Percentiles rank a stretch among this genome's conserved stretches.
phyloP scores from a whole-genome alignment of 2,329 filamentous ascomycete genomes.

The Alternaria tenuissima region DNA sequence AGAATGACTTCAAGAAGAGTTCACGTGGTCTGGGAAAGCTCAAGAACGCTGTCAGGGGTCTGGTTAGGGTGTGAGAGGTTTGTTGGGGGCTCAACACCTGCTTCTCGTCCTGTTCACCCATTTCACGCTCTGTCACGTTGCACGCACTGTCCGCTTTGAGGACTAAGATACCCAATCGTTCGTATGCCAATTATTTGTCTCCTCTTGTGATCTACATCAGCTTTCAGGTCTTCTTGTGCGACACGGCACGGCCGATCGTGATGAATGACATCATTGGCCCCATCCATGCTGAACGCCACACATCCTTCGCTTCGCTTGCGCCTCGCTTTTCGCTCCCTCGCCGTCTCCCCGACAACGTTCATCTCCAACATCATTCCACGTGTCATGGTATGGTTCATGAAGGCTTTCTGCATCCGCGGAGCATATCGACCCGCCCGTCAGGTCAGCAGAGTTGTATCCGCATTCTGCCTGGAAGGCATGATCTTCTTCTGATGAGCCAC shows the following conservation, averaged over 20 bases:
- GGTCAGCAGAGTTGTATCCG: conserved; percentile 1
- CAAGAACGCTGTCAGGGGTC: conserved; percentile 23
- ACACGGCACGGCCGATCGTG: conserved; percentile 17
- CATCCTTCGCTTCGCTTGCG: conserved; percentile 13
- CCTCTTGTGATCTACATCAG: conserved; percentile 6
- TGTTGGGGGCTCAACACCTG: conserved; percentile 1
- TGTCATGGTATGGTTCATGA: conserved; percentile 1
- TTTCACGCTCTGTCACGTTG: conserved; percentile 4
- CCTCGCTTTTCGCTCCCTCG: conserved; percentile 8
- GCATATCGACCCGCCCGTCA: background rate
- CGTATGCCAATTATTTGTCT: conserved; percentile 3
- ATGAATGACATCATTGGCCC: conserved; percentile 28
- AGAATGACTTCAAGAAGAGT: conserved; percentile 21
- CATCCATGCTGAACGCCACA: conserved; percentile 16
- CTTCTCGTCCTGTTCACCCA: conserved; percentile 4
- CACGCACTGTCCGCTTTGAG: conserved; percentile 8
- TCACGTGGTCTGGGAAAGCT: conserved; percentile 21
- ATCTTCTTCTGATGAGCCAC: conserved; percentile 24
- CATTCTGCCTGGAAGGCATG: conserved; percentile 8
- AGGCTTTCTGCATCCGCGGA: conserved; percentile 7
- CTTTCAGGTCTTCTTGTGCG: conserved; percentile 11
- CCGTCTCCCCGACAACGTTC: conserved; percentile 10
- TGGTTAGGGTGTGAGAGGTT: conserved; percentile 17
- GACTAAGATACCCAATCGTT: conserved; percentile 16
- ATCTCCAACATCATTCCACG: background rate